Percentiles rank a stretch among this genome's conserved stretches.
These are phyloP conservation scores for Akanthomyces uredinophilus DNA, from an alignment of 2,329 filamentous ascomycete genomes.

Conservation along the genomic window DNA sequence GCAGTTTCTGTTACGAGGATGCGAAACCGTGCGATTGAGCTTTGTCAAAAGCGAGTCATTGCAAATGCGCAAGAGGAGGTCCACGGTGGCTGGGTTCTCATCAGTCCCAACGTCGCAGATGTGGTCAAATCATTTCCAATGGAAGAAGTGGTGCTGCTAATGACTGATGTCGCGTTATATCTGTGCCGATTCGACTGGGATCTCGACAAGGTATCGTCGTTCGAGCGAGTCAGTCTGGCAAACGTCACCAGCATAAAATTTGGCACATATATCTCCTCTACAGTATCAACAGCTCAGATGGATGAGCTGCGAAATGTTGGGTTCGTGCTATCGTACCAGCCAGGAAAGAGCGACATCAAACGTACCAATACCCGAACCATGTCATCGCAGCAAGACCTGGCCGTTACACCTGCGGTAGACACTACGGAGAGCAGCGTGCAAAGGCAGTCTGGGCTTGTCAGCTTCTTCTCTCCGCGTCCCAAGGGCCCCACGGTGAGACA, in stretches of 20 bases:
- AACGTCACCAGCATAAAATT: constrained; percentile 69
- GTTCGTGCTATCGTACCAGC: constrained; percentile 71
- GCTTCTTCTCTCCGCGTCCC: constrained; percentile 37
- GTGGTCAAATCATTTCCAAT: constrained; percentile 67
- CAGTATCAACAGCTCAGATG: constrained; percentile 69
- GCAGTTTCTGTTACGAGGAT: constrained; percentile 81
- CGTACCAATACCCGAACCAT: constrained; percentile 83
- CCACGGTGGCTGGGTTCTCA: constrained; percentile 81
- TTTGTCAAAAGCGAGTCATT: constrained; percentile 80
- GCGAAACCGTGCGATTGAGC: constrained; percentile 84
- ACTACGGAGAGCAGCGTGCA: constrained; percentile 21
- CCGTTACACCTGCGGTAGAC: constrained; percentile 6
- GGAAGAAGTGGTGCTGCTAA: constrained; percentile 80
- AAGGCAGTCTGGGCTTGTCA: constrained; percentile 33
- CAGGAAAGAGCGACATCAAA: constrained; percentile 64
- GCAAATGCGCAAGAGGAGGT: constrained; percentile 80
- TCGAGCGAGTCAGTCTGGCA: constrained; percentile 76
- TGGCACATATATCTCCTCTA: constrained; percentile 88
- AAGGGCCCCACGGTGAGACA: constrained; percentile 32
- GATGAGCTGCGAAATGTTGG: constrained; percentile 80
- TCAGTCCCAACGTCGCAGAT: constrained; percentile 68
- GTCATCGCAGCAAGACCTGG: constrained; percentile 42
- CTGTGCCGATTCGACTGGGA: constrained; percentile 92
- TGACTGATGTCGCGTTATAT: constrained; percentile 83
- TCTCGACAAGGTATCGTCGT: constrained; percentile 87